phyloP scores from a whole-genome alignment of 2,329 filamentous ascomycete genomes.

The Thelonectria discophora region DNA sequence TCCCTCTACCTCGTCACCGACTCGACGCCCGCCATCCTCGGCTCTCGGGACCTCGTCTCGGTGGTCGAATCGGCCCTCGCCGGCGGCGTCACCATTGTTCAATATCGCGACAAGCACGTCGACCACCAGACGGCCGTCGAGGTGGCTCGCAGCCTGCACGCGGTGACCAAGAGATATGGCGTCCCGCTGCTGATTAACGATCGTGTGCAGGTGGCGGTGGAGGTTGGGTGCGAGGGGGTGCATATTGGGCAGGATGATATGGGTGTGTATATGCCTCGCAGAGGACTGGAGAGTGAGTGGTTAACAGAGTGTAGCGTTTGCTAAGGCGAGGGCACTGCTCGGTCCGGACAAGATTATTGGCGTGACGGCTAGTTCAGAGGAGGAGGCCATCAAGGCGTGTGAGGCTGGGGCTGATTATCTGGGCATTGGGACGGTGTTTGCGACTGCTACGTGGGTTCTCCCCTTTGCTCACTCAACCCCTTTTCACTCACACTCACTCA shows the following conservation, averaged over 20 bases:
- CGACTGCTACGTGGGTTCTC: constrained; percentile 75
- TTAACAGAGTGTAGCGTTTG: constrained; percentile 32
- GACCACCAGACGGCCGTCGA: constrained; percentile 76
- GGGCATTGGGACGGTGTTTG: constrained; percentile 88
- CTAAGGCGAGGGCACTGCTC: constrained; percentile 74
- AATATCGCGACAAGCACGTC: constrained; percentile 88
- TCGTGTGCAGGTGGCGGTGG: constrained; percentile 86
- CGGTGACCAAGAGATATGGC: constrained; percentile 70
- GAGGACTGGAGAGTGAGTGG: not conserved
- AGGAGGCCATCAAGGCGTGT: constrained; percentile 78
- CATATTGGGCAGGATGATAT: constrained; percentile 97
- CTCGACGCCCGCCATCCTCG: constrained; percentile 86
- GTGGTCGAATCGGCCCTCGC: constrained; percentile 80
- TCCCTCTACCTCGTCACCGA: constrained; percentile 92
- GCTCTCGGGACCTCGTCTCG: constrained; percentile 71
- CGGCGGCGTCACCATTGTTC: constrained; percentile 86
- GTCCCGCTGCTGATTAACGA: constrained; percentile 94
- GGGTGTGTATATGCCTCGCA: constrained; percentile 57
- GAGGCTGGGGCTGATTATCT: constrained; percentile 86
- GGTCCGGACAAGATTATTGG: constrained; percentile 85
- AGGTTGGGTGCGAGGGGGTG: constrained; percentile 87
- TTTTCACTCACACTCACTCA: not conserved
- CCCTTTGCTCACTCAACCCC: constrained; percentile 7
- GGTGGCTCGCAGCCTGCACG: constrained; percentile 76
- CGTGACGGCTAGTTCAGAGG: constrained; percentile 79